Percentiles rank a stretch among this genome's conserved stretches.
Conservation (phyloP, 73 alveolate species). For the Uronychia setigera region DNA sequence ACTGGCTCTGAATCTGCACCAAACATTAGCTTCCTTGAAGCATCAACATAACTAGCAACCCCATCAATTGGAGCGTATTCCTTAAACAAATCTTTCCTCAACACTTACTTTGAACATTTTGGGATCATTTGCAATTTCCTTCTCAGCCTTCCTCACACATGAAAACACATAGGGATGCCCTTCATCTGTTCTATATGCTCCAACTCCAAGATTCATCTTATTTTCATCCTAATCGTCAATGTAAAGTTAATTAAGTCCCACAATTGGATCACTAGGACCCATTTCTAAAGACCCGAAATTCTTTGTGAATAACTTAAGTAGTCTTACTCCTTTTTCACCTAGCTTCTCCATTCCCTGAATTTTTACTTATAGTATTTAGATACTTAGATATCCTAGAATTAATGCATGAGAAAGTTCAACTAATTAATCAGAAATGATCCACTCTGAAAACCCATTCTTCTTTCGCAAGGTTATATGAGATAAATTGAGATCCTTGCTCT, state of each 20-base stretch:
- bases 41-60: conserved; percentile 73
- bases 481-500: too few species aligned
- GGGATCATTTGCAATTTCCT: conserved; percentile 78
- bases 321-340: too few species aligned
- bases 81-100: conserved; percentile 67
- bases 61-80: conserved; percentile 98
- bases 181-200: conserved; percentile 93
- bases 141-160: conserved; percentile 85
- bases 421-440: too few species aligned
- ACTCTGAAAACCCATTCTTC: too few species aligned
- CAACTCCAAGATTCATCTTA: conserved; percentile 95
- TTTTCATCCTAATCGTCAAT: conserved; percentile 81
- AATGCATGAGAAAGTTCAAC: too few species aligned
- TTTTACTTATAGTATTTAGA: too few species aligned
- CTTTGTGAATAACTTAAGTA: too few species aligned
- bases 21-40: conserved; percentile 77
- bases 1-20: conserved; percentile 81
- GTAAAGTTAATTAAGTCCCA: conserved; percentile 81
- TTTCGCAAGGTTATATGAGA: too few species aligned
- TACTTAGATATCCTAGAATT: too few species aligned
- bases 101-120: background rate
- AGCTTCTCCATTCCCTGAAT: too few species aligned
- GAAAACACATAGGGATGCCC: conserved; percentile 89
- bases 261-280: conserved; percentile 96
- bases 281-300: conserved; percentile 66